Evolutionary conservation across 257 asterid genomes (phyloP).

Genomic region (Ilex asprella): DNA sequence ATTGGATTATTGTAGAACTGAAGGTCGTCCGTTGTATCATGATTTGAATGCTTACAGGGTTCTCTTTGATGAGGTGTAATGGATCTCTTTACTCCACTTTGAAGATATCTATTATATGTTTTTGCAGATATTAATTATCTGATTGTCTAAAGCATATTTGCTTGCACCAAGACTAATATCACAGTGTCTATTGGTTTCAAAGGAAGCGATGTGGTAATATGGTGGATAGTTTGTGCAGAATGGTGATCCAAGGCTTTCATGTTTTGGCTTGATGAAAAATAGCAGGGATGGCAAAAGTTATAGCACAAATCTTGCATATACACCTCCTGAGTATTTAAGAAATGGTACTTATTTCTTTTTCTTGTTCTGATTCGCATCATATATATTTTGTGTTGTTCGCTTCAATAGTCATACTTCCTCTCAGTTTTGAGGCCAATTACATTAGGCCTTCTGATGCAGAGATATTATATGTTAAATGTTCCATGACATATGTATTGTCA

Average conservation of each 20-base stretch:
- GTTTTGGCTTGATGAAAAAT: slow-evolving; percentile 96
- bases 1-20: slow-evolving; percentile 81
- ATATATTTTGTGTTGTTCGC: too few relatives aligned
- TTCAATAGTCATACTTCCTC: too few relatives aligned
- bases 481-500: too few relatives aligned
- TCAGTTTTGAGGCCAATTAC: too few relatives aligned
- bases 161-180: neutral
- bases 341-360: slow-evolving; percentile 45
- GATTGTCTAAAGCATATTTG: too few relatives aligned
- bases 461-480: too few relatives aligned
- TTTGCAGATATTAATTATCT: neutral
- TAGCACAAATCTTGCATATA: slow-evolving; percentile 97
- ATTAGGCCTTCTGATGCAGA: too few relatives aligned
- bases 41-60: slow-evolving; percentile 97
- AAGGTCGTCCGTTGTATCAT: slow-evolving; percentile 92
- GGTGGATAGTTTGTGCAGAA: slow-evolving; percentile 43
- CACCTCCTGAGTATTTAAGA: slow-evolving; percentile 94
- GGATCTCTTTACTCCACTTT: slow-evolving; percentile 9
- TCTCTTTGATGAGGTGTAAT: slow-evolving; percentile 89
- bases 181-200: neutral
- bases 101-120: slow-evolving; percentile 12
- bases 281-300: slow-evolving; percentile 98
- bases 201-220: slow-evolving; percentile 12
- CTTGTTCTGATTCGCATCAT: neutral
- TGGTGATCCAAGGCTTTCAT: slow-evolving; percentile 95